Conservation (phyloP, 306 rosid species). For the Quercus agrifolia region DNA sequence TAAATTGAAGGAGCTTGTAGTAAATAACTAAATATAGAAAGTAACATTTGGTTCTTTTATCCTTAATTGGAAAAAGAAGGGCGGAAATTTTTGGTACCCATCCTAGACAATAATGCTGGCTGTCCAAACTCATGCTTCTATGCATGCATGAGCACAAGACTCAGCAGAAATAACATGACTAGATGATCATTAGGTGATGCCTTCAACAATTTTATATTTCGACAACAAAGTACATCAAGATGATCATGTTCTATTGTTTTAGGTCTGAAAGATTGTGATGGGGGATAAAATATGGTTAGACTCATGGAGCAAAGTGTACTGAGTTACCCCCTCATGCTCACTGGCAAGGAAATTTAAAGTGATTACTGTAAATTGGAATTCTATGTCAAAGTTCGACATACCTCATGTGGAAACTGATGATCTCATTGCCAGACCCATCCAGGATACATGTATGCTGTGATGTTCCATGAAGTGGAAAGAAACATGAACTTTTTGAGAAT, state of each 20-base stretch:
- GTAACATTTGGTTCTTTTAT: not conserved
- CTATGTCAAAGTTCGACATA: not conserved
- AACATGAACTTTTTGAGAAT: conserved; percentile 7
- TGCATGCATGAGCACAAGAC: not conserved
- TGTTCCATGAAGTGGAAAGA: not conserved
- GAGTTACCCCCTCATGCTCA: not conserved
- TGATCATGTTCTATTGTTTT: not conserved
- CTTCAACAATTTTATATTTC: not conserved
- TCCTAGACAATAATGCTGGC: not conserved
- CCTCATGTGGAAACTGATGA: conserved; percentile 31
- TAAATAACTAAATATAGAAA: not conserved
- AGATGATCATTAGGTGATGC: not conserved
- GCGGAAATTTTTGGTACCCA: not conserved
- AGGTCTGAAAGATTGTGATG: not conserved
- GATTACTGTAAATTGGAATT: not conserved
- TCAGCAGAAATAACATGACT: not conserved
- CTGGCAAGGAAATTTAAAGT: not conserved
- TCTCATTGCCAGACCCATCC: conserved; percentile 26
- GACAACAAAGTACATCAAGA: not conserved
- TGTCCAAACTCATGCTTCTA: not conserved
- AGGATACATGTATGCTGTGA: conserved; percentile 15
- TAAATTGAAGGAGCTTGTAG: not conserved
- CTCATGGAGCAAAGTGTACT: not conserved
- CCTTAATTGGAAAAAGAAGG: not conserved
- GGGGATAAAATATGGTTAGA: not conserved